Evolutionary conservation across 1,284 basidiomycete species (phyloP), one percentile per base, ranked within the genome.

Genomic region (Cerrena zonata): DNA sequence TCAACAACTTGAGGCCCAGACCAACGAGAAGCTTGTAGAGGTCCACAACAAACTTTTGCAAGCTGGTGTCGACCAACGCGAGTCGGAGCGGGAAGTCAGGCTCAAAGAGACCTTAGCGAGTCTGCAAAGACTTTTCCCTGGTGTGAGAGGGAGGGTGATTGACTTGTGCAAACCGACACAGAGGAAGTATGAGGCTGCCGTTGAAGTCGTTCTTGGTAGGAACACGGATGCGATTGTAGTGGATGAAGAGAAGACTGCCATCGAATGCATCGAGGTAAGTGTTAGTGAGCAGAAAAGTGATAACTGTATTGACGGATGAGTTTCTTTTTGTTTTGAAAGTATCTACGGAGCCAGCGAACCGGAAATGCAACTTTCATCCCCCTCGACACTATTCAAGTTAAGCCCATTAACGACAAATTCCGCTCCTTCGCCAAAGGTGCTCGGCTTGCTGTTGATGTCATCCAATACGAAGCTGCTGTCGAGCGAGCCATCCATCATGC

Each of bases 301-400:
- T n/a, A n/a, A n/a, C n/a, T n/a, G n/a, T n/a, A n/a, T n/a, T n/a
- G 10, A 36, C 34, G 34, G 11, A 36, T 36, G 11, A n/a, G 11
- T 36, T 36, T 36, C 30, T 46, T 21, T 36, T 49, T 48, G 24
- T 13, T 21, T 12, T 26, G 21, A 11, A 42, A 94, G 87, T 99
- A 97, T 67, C 84, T 99, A 78, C 89, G 93, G 54, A 93, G 89
- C 61, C 93, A 97, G 69, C 88, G 94, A 27, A 84, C 88, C 0
- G 95, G 95, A 1, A 91, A 94, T 69, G 94, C 94, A 5, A 99
- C 95, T 0, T 99, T 99, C 72, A 87, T 99, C 46, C 96, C 96
- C 0, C 84, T 99, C 11, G 95, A 99, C 66, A 94, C 91, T 1
- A 94, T 99, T 58, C 90, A 94, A 63, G 86, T 89, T 45, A 96